phyloP scores from a whole-genome alignment of 2,329 filamentous ascomycete genomes.

The Trichothecium roseum region DNA sequence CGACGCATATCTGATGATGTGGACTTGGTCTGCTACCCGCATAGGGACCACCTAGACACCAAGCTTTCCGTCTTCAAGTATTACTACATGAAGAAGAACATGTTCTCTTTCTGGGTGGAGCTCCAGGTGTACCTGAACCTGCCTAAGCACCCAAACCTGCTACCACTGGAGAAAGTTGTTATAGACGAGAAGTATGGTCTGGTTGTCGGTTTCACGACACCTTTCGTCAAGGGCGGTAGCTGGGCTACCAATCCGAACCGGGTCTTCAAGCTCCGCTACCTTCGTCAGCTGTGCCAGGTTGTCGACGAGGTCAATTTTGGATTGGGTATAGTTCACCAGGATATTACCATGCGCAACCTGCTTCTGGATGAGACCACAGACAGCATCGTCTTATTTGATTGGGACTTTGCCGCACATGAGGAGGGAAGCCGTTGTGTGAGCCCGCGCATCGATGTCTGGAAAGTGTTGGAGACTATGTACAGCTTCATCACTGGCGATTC shows the following conservation, averaged over 20 bases:
- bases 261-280: constrained; percentile 23
- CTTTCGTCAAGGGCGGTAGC: constrained; percentile 22
- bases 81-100: constrained; percentile 14
- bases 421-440: too few relatives aligned
- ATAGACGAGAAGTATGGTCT: constrained; percentile 19
- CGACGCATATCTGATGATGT: too few relatives aligned
- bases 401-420: constrained; percentile 10
- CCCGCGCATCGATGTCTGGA: too few relatives aligned
- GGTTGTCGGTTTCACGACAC: constrained; percentile 25
- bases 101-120: constrained; percentile 19
- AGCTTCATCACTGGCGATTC: too few relatives aligned
- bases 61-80: constrained; percentile 22
- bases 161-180: constrained; percentile 22
- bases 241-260: constrained; percentile 16
- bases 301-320: constrained; percentile 23
- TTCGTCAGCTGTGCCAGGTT: constrained; percentile 21
- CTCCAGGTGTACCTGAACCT: constrained; percentile 23
- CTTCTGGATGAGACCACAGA: constrained; percentile 21
- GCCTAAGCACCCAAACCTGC: constrained; percentile 24
- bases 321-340: constrained; percentile 25
- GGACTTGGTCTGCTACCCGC: too few relatives aligned
- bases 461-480: too few relatives aligned
- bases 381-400: constrained; percentile 24
- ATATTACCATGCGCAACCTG: constrained; percentile 25
- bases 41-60: too few relatives aligned